phyloP scores from a whole-genome alignment of 345 rosid genomes.

The Euphorbia pulcherrima region DNA sequence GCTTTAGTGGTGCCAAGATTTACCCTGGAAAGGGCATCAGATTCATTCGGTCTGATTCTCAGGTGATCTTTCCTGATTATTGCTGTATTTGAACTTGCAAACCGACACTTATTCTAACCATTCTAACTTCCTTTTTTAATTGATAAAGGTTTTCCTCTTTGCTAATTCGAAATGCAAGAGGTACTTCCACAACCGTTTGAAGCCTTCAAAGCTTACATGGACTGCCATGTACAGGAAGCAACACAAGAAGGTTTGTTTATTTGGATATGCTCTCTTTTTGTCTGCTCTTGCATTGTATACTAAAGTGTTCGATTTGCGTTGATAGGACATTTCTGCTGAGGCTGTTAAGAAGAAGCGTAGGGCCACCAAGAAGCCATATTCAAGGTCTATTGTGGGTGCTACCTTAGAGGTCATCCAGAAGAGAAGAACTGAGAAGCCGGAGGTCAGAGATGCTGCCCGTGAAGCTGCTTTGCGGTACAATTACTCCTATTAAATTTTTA shows the following conservation, averaged over 20 bases:
- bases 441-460: slow-evolving; percentile 64
- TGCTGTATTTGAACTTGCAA: too few species aligned
- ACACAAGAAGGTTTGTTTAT: slow-evolving; percentile 52
- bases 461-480: slow-evolving; percentile 58
- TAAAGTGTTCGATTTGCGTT: not conserved
- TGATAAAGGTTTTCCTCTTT: slow-evolving; percentile 73
- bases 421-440: slow-evolving; percentile 60
- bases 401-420: slow-evolving; percentile 70
- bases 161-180: slow-evolving; percentile 84
- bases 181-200: slow-evolving; percentile 85
- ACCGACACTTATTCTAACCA: not conserved
- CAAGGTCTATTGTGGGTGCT: slow-evolving; percentile 70
- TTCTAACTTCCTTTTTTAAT: not conserved
- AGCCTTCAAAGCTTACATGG: slow-evolving; percentile 92
- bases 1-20: slow-evolving; percentile 69
- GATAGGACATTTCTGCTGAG: slow-evolving; percentile 56
- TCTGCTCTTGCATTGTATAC: not conserved
- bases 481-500: not conserved
- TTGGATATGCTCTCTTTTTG: not conserved
- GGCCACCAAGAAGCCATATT: slow-evolving; percentile 59
- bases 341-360: slow-evolving; percentile 59
- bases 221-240: slow-evolving; percentile 72
- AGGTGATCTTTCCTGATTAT: slow-evolving; percentile 29
- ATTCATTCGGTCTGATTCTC: slow-evolving; percentile 68
- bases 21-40: slow-evolving; percentile 71